Conservation (phyloP, 768 basidiomycete species). For the Tylopilus rubrobrunneus region DNA sequence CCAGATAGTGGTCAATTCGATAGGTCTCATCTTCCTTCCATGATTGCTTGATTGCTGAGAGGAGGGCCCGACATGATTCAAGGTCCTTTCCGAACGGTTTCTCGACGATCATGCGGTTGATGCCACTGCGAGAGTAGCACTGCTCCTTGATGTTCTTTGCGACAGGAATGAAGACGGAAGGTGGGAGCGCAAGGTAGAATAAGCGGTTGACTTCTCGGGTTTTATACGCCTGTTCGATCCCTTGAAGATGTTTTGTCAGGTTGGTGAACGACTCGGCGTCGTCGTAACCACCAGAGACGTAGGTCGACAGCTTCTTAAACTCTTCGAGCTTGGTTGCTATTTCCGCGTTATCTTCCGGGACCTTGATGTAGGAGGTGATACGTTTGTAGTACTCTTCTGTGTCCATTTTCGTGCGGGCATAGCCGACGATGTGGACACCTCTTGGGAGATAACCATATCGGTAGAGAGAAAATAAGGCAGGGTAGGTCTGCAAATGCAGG, state of each 20-base stretch:
- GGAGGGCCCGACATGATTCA: constrained; percentile 75
- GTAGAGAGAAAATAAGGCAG: constrained; percentile 90
- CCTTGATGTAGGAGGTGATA: constrained; percentile 81
- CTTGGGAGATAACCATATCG: constrained; percentile 74
- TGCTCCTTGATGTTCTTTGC: constrained; percentile 77
- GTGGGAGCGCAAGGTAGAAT: constrained; percentile 97
- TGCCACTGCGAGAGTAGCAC: constrained; percentile 68
- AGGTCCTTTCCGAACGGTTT: constrained; percentile 98
- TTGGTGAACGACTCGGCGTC: constrained; percentile 73
- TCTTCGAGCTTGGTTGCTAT: constrained; percentile 63
- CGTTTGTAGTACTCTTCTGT: constrained; percentile 80
- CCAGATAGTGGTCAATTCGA: constrained; percentile 98
- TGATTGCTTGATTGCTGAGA: constrained; percentile 73
- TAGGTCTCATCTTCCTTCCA: constrained; percentile 98
- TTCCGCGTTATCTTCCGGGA: constrained; percentile 56
- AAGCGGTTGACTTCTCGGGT: constrained; percentile 71
- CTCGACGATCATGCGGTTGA: constrained; percentile 94
- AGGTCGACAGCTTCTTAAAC: constrained; percentile 79
- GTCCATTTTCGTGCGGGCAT: constrained; percentile 96
- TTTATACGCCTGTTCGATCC: constrained; percentile 70
- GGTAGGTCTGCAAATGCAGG: constrained; percentile 67
- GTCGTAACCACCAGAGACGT: constrained; percentile 88
- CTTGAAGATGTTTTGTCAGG: constrained; percentile 71
- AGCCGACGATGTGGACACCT: constrained; percentile 88
- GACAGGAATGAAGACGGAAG: constrained; percentile 93